Conservation (phyloP, 352 stramenopile species). For the Peronosclerospora sorghi region DNA sequence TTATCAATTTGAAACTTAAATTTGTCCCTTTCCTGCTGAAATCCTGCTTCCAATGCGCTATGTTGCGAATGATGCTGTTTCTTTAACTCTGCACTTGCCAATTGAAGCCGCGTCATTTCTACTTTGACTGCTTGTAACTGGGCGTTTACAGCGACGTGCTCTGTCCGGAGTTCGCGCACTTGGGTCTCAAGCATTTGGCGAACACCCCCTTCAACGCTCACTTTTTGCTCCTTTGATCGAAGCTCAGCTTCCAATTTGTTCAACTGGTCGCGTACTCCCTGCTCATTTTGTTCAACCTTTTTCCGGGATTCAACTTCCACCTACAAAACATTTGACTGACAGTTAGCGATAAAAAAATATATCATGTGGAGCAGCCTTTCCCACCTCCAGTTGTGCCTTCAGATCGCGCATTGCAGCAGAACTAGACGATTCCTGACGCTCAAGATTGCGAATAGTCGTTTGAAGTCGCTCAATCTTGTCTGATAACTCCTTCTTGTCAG, state of each 20-base stretch:
- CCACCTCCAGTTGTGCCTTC: constrained; percentile 36
- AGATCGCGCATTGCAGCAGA: constrained; percentile 35
- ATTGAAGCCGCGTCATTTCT: constrained; percentile 51
- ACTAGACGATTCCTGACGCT: constrained; percentile 39
- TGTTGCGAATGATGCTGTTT: constrained; percentile 21
- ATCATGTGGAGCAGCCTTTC: background rate
- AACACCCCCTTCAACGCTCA: constrained; percentile 49
- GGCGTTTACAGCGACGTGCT: constrained; percentile 69
- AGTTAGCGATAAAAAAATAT: constrained; percentile 1
- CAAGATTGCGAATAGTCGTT: constrained; percentile 30
- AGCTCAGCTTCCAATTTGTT: constrained; percentile 38
- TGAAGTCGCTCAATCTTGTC: constrained; percentile 55
- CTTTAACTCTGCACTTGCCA: constrained; percentile 33
- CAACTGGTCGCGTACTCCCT: constrained; percentile 22
- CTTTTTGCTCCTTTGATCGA: constrained; percentile 44
- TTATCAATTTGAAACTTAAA: constrained; percentile 40
- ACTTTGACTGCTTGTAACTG: constrained; percentile 65
- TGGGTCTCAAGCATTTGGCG: constrained; percentile 64
- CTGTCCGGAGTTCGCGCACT: constrained; percentile 54
- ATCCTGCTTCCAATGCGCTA: constrained; percentile 21
- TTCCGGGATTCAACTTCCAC: constrained; percentile 15
- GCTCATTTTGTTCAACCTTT: constrained; percentile 25
- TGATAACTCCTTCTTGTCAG: constrained; percentile 53
- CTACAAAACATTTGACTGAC: constrained; percentile 7
- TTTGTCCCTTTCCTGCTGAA: constrained; percentile 25